Conservation (phyloP, 2,329 filamentous ascomycete genomes). For the Fusarium hostae region DNA sequence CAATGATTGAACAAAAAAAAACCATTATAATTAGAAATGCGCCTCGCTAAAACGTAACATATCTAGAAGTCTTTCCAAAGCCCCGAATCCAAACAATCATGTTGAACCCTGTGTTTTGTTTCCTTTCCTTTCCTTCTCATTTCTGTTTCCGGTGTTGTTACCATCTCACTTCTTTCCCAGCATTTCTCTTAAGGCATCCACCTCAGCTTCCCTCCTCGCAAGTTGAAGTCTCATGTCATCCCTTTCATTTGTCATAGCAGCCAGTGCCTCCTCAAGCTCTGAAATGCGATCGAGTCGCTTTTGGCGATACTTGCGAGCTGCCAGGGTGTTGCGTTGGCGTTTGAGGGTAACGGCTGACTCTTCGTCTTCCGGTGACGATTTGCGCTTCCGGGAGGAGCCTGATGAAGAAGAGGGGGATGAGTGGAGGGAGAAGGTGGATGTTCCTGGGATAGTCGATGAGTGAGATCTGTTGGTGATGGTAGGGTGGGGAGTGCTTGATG, state of each 20-base stretch:
- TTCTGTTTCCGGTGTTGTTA: slow-evolving; percentile 24
- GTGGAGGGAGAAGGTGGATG: slow-evolving; percentile 39
- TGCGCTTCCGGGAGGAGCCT: slow-evolving; percentile 39
- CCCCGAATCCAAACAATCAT: slow-evolving; percentile 15
- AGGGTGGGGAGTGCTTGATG: slow-evolving; percentile 16
- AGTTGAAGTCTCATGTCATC: slow-evolving; percentile 72
- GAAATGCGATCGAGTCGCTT: slow-evolving; percentile 74
- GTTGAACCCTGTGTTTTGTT: neutral
- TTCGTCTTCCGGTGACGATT: slow-evolving; percentile 41
- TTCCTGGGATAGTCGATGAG: slow-evolving; percentile 37
- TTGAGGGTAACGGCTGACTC: slow-evolving; percentile 56
- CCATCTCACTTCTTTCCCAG: slow-evolving; percentile 46
- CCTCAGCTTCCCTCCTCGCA: slow-evolving; percentile 73
- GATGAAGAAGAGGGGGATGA: slow-evolving; percentile 33
- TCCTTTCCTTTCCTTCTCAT: slow-evolving; percentile 7
- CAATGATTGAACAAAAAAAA: slow-evolving; percentile 16
- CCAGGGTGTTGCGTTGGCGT: slow-evolving; percentile 75
- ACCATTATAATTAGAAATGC: neutral
- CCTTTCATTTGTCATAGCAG: slow-evolving; percentile 68
- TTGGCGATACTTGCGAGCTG: slow-evolving; percentile 77
- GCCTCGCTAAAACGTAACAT: slow-evolving; percentile 22
- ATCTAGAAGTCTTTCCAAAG: slow-evolving; percentile 26
- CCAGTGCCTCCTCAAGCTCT: slow-evolving; percentile 69
- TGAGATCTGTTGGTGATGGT: slow-evolving; percentile 28
- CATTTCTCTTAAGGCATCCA: slow-evolving; percentile 67